Base-by-base conservation (phyloP, 2,329 filamentous ascomycete genomes). In the Metarhizium anisopliae region DNA sequence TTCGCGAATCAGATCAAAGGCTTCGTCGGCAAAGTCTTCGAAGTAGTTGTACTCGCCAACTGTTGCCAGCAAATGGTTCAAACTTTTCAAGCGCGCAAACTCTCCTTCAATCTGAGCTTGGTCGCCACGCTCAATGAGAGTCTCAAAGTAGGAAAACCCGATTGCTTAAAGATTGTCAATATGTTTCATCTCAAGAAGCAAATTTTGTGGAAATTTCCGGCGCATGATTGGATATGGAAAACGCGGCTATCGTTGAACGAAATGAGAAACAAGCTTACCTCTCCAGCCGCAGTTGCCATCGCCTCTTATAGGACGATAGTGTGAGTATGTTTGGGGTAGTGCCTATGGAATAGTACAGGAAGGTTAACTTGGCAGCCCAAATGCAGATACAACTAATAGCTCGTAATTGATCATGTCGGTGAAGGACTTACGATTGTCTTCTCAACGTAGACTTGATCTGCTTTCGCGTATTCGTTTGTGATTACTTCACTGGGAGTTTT, bases 271-370 rank as follows among this genome's bases (percentile, higher is more conserved):
- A 16, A 45, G 75, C 85, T 77, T 79, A 96, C 93, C 94, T 86
- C 93, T 84, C 93, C 94, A 97, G 66, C 93, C 94, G 73, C 94
- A 97, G 69, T 95, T 95, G 57, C 94, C 94, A 73, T 97, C 93
- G 54, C 94, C 93, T 71, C 88, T 86, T 69, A 96, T 84, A 11
- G 86, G 86, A 55, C 94, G 89, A 68, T 93, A 96, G 68, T 91
- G 86, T 20, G 90, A 89, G 70, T 95, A 96, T 56, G 87, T 90
- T 64, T 86, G 80, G 6, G 91, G 87, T 55, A 99, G 80, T 20
- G 85, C 81, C 91, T 95, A 63, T 14, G 29, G 25, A 56, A 53
- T 7, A 13, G 14, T 40, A 40, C 35, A 16, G 5, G 4, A 40
- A 2, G 13, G 13, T 40, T 16, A 16, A 40, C 38, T 16, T 13